Percentiles rank a stretch among this genome's conserved stretches.
Conservation (phyloP, 257 asterid genomes). For the Solanum habrochaites region DNA sequence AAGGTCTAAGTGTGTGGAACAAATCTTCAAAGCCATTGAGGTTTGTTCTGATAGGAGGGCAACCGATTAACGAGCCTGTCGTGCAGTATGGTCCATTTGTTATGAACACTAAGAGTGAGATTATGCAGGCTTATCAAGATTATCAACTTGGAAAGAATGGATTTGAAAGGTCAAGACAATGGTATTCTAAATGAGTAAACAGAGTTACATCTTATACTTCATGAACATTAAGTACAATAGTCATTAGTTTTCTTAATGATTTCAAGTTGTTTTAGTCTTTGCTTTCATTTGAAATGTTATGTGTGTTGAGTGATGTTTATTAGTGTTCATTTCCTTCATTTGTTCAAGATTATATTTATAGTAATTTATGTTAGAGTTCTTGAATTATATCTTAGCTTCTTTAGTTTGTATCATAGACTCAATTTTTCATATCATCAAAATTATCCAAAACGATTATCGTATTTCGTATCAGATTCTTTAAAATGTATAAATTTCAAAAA, state of each 20-base stretch:
- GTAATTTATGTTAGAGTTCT: not conserved
- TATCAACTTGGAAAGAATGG: conserved; percentile 66
- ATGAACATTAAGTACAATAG: not conserved
- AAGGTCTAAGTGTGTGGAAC: conserved; percentile 87
- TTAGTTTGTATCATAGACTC: not conserved
- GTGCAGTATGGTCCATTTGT: conserved; percentile 90
- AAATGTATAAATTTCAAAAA: not conserved
- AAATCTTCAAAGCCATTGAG: conserved; percentile 36
- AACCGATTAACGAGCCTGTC: conserved; percentile 77
- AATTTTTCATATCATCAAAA: not conserved
- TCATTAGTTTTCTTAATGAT: not conserved
- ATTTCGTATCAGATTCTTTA: not conserved
- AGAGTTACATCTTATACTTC: not conserved
- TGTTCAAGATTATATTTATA: not conserved
- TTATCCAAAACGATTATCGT: not conserved
- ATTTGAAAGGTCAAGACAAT: conserved; percentile 63
- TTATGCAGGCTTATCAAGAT: conserved; percentile 68
- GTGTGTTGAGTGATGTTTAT: not conserved
- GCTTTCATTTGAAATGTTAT: not conserved
- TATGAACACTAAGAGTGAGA: conserved; percentile 83
- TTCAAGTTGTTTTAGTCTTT: not conserved
- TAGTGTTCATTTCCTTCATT: not conserved
- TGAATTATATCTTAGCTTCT: not conserved
- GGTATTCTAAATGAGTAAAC: conserved; percentile 36
- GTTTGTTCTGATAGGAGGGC: conserved; percentile 62